Evolutionary conservation across 2,329 filamentous ascomycete genomes (phyloP).

Genomic region (Neurospora crassa): DNA sequence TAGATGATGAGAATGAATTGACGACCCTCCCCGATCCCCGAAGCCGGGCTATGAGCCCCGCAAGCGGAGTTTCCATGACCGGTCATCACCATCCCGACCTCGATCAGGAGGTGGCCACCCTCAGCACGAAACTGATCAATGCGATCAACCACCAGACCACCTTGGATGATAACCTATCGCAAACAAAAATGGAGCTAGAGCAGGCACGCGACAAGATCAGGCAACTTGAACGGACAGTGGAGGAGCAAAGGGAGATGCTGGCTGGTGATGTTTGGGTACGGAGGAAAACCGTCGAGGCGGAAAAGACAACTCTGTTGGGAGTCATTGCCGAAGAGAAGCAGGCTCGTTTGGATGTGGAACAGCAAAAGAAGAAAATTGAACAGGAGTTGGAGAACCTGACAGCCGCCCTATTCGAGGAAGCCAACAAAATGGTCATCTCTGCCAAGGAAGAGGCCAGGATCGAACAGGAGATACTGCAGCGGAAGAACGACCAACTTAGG

Average conservation of each 20-base stretch:
- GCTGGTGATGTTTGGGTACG: slow-evolving; percentile 66
- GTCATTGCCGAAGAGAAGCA: slow-evolving; percentile 56
- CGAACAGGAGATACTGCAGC: slow-evolving; percentile 71
- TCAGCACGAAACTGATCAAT: slow-evolving; percentile 93
- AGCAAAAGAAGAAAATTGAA: slow-evolving; percentile 82
- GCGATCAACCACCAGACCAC: slow-evolving; percentile 94
- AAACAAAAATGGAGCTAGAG: slow-evolving; percentile 76
- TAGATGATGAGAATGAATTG: slow-evolving; percentile 49
- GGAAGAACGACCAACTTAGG: slow-evolving; percentile 80
- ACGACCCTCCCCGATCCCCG: slow-evolving; percentile 61
- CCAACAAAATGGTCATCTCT: slow-evolving; percentile 93
- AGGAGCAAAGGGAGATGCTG: slow-evolving; percentile 62
- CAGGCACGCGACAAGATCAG: slow-evolving; percentile 56
- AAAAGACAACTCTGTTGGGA: slow-evolving; percentile 50
- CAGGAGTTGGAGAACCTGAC: slow-evolving; percentile 86
- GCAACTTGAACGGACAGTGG: slow-evolving; percentile 55
- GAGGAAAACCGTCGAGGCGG: slow-evolving; percentile 63
- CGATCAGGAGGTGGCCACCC: slow-evolving; percentile 68
- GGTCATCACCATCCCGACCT: slow-evolving; percentile 43
- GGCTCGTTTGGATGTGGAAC: slow-evolving; percentile 56
- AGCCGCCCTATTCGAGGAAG: slow-evolving; percentile 91
- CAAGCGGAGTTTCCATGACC: slow-evolving; percentile 24
- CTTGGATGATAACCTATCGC: slow-evolving; percentile 79
- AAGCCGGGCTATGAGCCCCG: slow-evolving; percentile 40
- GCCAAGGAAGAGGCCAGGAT: slow-evolving; percentile 83